Conservation (phyloP, 2,329 filamentous ascomycete genomes). For the Epichloe typhina region DNA sequence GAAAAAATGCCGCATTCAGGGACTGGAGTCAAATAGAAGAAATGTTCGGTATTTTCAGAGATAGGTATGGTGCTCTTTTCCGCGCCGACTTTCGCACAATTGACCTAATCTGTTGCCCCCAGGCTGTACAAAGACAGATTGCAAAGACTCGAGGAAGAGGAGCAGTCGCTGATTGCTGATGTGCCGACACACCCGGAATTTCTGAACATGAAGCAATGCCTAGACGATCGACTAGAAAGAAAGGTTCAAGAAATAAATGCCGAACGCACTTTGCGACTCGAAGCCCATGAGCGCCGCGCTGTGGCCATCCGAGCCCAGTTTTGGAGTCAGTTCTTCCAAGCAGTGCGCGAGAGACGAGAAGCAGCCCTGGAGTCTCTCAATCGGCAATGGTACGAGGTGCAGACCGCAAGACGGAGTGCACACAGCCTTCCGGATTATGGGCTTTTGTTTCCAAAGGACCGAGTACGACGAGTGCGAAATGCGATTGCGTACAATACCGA, state of each 20-base stretch:
- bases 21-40: constrained; percentile 71
- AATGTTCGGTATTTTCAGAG: constrained; percentile 76
- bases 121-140: constrained; percentile 85
- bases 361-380: constrained; percentile 67
- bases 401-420: constrained; percentile 72
- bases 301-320: constrained; percentile 75
- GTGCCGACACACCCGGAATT: constrained; percentile 80
- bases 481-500: constrained; percentile 91
- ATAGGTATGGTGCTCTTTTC: constrained; percentile 40
- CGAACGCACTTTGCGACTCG: constrained; percentile 59
- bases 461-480: constrained; percentile 65
- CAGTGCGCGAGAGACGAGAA: constrained; percentile 71
- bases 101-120: background rate
- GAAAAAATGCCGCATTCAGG: constrained; percentile 68
- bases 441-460: constrained; percentile 65
- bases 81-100: background rate
- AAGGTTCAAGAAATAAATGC: constrained; percentile 66
- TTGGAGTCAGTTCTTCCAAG: constrained; percentile 83
- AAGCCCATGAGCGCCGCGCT: constrained; percentile 59
- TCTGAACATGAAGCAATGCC: constrained; percentile 74
- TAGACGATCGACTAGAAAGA: constrained; percentile 70
- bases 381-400: constrained; percentile 84
- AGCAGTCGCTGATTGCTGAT: constrained; percentile 44
- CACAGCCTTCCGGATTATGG: constrained; percentile 72
- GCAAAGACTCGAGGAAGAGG: constrained; percentile 61